A percentile compares a stretch with the other conserved stretches of the same genome.
Conservation (phyloP, 75 land plant species). For the Cupressus sempervirens region DNA sequence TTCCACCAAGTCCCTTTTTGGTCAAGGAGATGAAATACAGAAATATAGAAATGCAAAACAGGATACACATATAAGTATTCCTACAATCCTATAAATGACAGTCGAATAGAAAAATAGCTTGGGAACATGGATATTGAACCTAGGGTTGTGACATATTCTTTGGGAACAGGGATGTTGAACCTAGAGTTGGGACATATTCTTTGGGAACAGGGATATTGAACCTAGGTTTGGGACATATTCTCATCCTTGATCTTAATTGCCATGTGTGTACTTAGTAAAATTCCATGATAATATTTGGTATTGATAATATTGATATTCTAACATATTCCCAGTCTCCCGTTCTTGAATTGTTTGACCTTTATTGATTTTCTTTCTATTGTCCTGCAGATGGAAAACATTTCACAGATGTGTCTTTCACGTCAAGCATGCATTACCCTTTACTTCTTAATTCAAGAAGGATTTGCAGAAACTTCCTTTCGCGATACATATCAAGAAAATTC, state of each 20-base stretch:
- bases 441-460: neutral
- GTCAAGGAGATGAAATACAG: too few species aligned
- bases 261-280: neutral
- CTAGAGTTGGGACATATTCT: too few species aligned
- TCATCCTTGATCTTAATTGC: neutral
- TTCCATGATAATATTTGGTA: neutral
- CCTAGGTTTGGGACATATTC: neutral
- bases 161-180: too few species aligned
- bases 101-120: too few species aligned
- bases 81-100: too few species aligned
- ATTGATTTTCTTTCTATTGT: neutral
- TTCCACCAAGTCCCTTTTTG: too few species aligned
- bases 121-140: too few species aligned
- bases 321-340: neutral
- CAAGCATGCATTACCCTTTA: neutral
- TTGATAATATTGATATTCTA: neutral
- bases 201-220: too few species aligned
- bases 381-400: conserved; percentile 1
- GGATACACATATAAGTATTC: too few species aligned
- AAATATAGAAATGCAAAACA: too few species aligned
- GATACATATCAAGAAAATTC: neutral
- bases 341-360: neutral
- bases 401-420: neutral
- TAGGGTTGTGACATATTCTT: neutral
- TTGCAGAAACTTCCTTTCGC: neutral